Base-by-base conservation (phyloP, 208 protist species). In the Porcisia hertigi region DNA sequence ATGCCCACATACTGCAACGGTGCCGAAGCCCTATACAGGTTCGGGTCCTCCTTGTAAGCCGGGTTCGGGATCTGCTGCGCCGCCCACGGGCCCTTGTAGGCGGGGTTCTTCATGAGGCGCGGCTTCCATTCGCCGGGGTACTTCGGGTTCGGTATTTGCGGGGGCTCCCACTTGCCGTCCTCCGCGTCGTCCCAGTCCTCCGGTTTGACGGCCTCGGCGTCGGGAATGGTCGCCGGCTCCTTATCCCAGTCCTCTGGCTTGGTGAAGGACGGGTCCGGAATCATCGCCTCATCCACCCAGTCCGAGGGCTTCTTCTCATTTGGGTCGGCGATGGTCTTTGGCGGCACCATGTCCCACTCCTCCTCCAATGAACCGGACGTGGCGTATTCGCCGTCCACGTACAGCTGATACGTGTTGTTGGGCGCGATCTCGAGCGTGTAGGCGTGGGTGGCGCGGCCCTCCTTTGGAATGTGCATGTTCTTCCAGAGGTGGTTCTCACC, bases 211-310 rank as follows among this genome's bases (percentile, higher is more conserved):
- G 92, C 95, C 20, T 92, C 78, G 65, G 94, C 85, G 89, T 99
- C 98, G 20, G 76, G 67, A 79, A 99, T 98, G 23, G 45, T 88
- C 47, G 76, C 64, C 9, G 74, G 78, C 67, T 87, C 75, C 30
- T 99, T 89, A 57, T 97, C 92, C 95, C 97, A 99, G 86, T 98
- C 88, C 0, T 83, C 93, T 47, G 98, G 97, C 82, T 98, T 98
- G 75, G 80, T 88, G 69, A 91, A 94, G 3, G 93, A 76, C 59
- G 97, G 92, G 88, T 99, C 98, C 11, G 82, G 69, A 76, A 99
- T 98, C 41, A 39, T 90, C 39, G 11, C 82, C 25, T 87, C 80
- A 45, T 93, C 86, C 57, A 90, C 84, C 96, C 96, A 99, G 82
- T 97, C 94, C 12, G 54, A 91, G 64, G 96, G 97, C 88, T 98